Conservation (phyloP, 73 alveolate species). For the Paramecium biaurelia region DNA sequence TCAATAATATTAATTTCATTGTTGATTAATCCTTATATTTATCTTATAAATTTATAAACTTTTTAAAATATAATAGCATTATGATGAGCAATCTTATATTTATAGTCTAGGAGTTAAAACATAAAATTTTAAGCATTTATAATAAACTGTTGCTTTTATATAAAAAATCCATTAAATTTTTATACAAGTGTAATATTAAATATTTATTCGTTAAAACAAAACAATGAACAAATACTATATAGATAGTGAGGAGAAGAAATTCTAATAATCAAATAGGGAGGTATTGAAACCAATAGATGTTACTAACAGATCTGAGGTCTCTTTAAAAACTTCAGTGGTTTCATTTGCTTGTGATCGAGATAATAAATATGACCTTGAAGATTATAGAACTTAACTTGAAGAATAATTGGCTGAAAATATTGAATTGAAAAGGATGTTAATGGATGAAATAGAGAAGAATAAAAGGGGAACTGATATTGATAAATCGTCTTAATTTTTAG, state of each 20-base stretch:
- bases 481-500: background rate
- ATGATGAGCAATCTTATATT: too few species aligned
- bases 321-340: background rate
- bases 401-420: conserved; percentile 4
- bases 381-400: background rate
- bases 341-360: conserved; percentile 14
- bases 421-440: background rate
- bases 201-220: conserved; percentile 7
- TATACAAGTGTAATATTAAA: background rate
- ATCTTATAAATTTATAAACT: background rate
- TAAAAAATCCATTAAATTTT: background rate
- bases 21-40: background rate
- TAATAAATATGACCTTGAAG: background rate
- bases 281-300: background rate
- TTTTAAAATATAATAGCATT: background rate
- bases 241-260: conserved; percentile 22
- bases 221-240: background rate
- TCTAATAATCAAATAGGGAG: background rate
- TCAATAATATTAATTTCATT: too few species aligned
- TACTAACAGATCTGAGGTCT: background rate
- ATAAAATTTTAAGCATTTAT: background rate
- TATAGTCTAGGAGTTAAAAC: too few species aligned
- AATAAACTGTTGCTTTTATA: background rate
- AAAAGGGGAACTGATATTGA: background rate
- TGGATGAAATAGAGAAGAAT: conserved; percentile 29